These are phyloP conservation scores for Debaryomyces hansenii DNA, from an alignment of 805 yeast genomes.

Conservation along the genomic window DNA sequence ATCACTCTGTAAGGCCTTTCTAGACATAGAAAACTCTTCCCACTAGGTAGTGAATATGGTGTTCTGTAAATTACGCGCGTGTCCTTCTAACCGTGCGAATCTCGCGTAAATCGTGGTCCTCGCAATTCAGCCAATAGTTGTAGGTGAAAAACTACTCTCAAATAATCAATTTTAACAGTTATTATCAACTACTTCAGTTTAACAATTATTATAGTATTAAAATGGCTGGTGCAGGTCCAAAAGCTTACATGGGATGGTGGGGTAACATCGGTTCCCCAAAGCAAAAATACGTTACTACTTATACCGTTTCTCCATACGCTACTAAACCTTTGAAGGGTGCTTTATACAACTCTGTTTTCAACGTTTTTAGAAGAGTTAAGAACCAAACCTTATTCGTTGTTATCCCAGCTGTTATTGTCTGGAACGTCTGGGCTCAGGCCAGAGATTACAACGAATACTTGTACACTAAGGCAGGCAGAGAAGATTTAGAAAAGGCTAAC, in stretches of 20 bases:
- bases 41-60: too few relatives aligned
- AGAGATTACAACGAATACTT: slow-evolving; percentile 90
- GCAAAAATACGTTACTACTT: slow-evolving; percentile 83
- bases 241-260: slow-evolving; percentile 96
- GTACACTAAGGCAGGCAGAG: slow-evolving; percentile 97
- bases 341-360: slow-evolving; percentile 82
- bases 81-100: background rate
- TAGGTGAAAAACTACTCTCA: background rate
- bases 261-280: slow-evolving; percentile 85
- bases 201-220: background rate
- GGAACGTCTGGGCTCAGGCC: slow-evolving; percentile 85
- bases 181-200: background rate
- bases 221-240: slow-evolving; percentile 48
- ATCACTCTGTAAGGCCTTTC: too few relatives aligned
- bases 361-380: slow-evolving; percentile 91
- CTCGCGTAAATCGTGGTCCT: slow-evolving; percentile 3
- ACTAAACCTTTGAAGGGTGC: slow-evolving; percentile 90
- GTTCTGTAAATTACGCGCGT: background rate
- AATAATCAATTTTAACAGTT: background rate
- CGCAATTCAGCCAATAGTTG: slow-evolving; percentile 6
- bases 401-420: slow-evolving; percentile 76
- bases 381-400: slow-evolving; percentile 76
- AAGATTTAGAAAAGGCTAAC: slow-evolving; percentile 75
- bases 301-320: slow-evolving; percentile 91
- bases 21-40: too few relatives aligned